phyloP scores from a whole-genome alignment of 306 rosid genomes.

The Pyrus communis region DNA sequence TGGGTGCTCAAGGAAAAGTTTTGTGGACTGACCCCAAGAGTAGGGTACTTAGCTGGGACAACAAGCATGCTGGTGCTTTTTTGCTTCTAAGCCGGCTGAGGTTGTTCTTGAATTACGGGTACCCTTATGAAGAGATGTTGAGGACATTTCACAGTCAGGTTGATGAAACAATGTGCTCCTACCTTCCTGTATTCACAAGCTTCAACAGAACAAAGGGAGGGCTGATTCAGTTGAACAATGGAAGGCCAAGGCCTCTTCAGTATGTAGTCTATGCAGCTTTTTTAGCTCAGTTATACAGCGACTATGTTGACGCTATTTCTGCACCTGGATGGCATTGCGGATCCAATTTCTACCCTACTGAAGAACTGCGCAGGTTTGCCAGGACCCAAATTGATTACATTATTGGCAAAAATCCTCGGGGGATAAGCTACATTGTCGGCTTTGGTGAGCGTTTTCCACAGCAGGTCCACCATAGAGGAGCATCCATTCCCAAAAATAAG shows the following conservation, averaged over 20 bases:
- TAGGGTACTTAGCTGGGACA: conserved; percentile 61
- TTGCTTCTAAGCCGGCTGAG: conserved; percentile 60
- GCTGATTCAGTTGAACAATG: conserved; percentile 11
- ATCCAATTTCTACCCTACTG: not conserved
- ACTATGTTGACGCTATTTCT: not conserved
- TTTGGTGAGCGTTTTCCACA: conserved; percentile 11
- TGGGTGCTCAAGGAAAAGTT: conserved; percentile 46
- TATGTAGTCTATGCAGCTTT: conserved; percentile 21
- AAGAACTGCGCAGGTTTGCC: not conserved
- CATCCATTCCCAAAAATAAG: conserved; percentile 10
- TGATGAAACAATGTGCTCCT: conserved; percentile 53
- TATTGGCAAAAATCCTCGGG: conserved; percentile 1
- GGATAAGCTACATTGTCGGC: conserved; percentile 13
- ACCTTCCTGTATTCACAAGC: not conserved
- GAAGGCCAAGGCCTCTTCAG: conserved; percentile 55
- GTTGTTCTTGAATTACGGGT: conserved; percentile 55
- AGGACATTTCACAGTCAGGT: conserved; percentile 54
- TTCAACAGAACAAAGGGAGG: conserved; percentile 7
- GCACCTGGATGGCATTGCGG: conserved; percentile 4
- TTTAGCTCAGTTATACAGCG: conserved; percentile 5
- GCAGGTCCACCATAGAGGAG: conserved; percentile 9
- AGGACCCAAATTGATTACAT: conserved; percentile 14
- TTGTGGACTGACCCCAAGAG: conserved; percentile 51
- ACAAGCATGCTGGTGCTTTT: conserved; percentile 69
- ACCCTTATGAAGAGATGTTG: conserved; percentile 58